phyloP scores from a whole-genome alignment of 768 basidiomycete species.

The Boletus insuetus region DNA sequence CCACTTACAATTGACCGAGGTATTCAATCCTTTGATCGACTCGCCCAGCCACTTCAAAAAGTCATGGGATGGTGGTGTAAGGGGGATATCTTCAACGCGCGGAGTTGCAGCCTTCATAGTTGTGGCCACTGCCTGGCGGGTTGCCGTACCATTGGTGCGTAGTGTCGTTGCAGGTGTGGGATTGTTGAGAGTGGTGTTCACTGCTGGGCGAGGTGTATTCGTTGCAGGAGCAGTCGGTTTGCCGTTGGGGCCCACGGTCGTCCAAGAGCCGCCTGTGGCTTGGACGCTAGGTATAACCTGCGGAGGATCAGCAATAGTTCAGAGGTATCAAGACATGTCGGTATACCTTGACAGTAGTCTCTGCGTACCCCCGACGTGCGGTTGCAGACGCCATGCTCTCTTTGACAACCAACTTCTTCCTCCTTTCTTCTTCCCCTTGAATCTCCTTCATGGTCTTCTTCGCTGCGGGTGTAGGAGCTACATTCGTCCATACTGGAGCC shows the following conservation, averaged over 20 bases:
- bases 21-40: constrained; percentile 70
- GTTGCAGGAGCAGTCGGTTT: constrained; percentile 42
- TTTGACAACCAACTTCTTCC: constrained; percentile 66
- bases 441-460: constrained; percentile 99
- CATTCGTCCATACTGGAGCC: constrained; percentile 71
- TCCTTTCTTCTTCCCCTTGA: constrained; percentile 92
- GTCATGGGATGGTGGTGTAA: constrained; percentile 78
- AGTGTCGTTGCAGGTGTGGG: constrained; percentile 32
- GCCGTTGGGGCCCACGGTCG: constrained; percentile 80
- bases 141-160: constrained; percentile 39
- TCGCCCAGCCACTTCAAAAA: constrained; percentile 91
- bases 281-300: constrained; percentile 32
- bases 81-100: constrained; percentile 60
- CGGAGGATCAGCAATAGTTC: constrained; percentile 3
- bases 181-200: constrained; percentile 27
- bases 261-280: constrained; percentile 66
- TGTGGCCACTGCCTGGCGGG: constrained; percentile 37
- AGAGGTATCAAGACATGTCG: neutral
- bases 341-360: constrained; percentile 70
- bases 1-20: constrained; percentile 51
- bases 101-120: constrained; percentile 27
- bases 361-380: constrained; percentile 73
- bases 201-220: constrained; percentile 36
- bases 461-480: constrained; percentile 46
- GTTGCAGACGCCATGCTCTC: constrained; percentile 56